Evolutionary conservation across 1,139 yeast genomes (phyloP).

Genomic region (Taphrina wiesneri): DNA sequence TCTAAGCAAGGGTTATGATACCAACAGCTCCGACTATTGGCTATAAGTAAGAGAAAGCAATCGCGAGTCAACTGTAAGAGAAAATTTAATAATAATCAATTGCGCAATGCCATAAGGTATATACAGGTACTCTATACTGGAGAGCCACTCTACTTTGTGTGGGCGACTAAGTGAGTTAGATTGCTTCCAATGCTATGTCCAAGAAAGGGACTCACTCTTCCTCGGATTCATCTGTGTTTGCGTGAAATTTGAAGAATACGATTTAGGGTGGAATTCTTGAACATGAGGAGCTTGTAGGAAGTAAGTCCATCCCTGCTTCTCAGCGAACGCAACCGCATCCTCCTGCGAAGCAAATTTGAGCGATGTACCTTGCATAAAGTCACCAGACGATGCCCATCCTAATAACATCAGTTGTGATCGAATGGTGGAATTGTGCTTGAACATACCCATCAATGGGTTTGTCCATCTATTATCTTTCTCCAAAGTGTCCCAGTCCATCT

Average conservation of each 20-base stretch:
- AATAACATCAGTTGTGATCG: background rate
- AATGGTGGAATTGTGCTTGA: background rate
- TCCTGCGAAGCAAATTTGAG: slow-evolving; percentile 75
- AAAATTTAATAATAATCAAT: background rate
- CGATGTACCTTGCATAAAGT: slow-evolving; percentile 83
- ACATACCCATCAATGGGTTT: slow-evolving; percentile 64
- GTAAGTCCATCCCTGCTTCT: slow-evolving; percentile 83
- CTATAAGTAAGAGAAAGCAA: too few species aligned
- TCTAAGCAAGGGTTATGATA: too few species aligned
- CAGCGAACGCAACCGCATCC: slow-evolving; percentile 75
- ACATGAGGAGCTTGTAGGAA: slow-evolving; percentile 78
- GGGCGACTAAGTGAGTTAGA: slow-evolving; percentile 9
- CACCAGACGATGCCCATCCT: slow-evolving; percentile 80
- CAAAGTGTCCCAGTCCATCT: slow-evolving; percentile 79
- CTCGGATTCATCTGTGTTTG: slow-evolving; percentile 29
- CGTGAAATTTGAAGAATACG: slow-evolving; percentile 59
- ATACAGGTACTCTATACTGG: background rate
- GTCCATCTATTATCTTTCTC: slow-evolving; percentile 85
- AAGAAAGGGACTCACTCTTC: slow-evolving; percentile 6
- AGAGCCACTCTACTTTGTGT: slow-evolving; percentile 5
- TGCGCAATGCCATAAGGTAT: background rate
- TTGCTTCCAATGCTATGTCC: background rate
- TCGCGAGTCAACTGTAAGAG: too few species aligned
- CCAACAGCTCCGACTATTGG: too few species aligned
- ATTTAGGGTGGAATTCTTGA: slow-evolving; percentile 73